Percentiles rank a stretch among this genome's conserved stretches.
Conservation (phyloP, 2,329 filamentous ascomycete genomes). For the Blumeria hordei region DNA sequence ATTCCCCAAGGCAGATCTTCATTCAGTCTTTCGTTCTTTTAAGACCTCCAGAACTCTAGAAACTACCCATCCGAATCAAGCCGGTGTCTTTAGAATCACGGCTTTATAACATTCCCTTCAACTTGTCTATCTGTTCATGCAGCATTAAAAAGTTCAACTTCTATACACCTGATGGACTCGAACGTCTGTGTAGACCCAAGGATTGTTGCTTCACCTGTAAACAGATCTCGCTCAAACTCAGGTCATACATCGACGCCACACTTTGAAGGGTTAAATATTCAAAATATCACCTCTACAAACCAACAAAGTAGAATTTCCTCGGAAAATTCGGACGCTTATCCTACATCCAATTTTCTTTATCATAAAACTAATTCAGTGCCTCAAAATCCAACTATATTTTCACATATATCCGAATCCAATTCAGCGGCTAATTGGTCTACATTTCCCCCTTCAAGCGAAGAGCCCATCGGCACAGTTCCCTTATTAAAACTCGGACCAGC, state of each 20-base stretch:
- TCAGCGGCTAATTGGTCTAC: slow-evolving; percentile 11
- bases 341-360: slow-evolving; percentile 6
- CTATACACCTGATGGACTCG: not conserved
- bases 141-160: not conserved
- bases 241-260: slow-evolving; percentile 13
- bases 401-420: slow-evolving; percentile 11
- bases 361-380: slow-evolving; percentile 9
- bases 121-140: no score
- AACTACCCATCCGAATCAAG: not conserved
- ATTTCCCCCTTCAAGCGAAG: slow-evolving; percentile 10
- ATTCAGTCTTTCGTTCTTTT: not conserved
- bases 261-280: slow-evolving; percentile 13
- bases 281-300: slow-evolving; percentile 5
- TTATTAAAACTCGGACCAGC: slow-evolving; percentile 11
- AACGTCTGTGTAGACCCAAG: slow-evolving; percentile 12
- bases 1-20: not conserved
- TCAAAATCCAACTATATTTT: slow-evolving; percentile 11
- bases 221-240: slow-evolving; percentile 14
- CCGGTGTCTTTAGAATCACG: not conserved
- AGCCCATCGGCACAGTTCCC: slow-evolving; percentile 7
- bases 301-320: slow-evolving; percentile 6
- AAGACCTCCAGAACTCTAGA: not conserved
- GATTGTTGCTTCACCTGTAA: slow-evolving; percentile 13
- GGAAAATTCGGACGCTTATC: slow-evolving; percentile 7
- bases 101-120: not conserved